These are phyloP conservation scores for Tolypocladium inflatum DNA, from an alignment of 2,329 filamentous ascomycete genomes.

Conservation along the genomic window DNA sequence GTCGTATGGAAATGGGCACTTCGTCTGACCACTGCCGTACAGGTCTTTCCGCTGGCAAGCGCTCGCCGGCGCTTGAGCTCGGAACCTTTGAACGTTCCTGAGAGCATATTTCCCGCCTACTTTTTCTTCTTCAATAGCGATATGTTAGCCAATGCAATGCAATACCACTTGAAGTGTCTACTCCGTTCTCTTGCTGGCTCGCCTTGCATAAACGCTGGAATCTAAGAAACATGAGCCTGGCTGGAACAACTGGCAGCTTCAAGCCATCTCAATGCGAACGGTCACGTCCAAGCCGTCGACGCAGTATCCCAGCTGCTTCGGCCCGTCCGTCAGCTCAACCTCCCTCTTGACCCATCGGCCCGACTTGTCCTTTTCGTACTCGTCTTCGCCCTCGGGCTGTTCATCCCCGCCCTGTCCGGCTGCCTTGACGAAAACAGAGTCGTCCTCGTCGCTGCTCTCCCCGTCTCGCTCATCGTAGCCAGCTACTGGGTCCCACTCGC, in stretches of 20 bases:
- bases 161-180: background rate
- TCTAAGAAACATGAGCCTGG: background rate
- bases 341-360: conserved; percentile 67
- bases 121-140: too few species aligned
- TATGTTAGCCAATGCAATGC: background rate
- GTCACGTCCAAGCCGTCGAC: conserved; percentile 64
- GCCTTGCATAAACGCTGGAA: background rate
- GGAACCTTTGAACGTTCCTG: background rate
- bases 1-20: background rate
- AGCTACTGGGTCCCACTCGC: conserved; percentile 75
- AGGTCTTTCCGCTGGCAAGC: background rate
- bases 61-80: background rate
- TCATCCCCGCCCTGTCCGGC: conserved; percentile 11
- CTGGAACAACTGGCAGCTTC: background rate
- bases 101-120: background rate
- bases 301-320: conserved; percentile 72
- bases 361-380: conserved; percentile 18
- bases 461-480: conserved; percentile 50
- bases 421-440: conserved; percentile 24
- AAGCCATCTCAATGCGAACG: conserved; percentile 55
- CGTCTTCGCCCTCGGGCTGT: conserved; percentile 11
- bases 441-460: conserved; percentile 43
- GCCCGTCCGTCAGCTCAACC: conserved; percentile 70
- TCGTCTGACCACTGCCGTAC: background rate
- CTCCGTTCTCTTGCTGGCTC: background rate